phyloP scores from a whole-genome alignment of 1,284 basidiomycete species.

The Cutaneotrichosporon sp. region DNA sequence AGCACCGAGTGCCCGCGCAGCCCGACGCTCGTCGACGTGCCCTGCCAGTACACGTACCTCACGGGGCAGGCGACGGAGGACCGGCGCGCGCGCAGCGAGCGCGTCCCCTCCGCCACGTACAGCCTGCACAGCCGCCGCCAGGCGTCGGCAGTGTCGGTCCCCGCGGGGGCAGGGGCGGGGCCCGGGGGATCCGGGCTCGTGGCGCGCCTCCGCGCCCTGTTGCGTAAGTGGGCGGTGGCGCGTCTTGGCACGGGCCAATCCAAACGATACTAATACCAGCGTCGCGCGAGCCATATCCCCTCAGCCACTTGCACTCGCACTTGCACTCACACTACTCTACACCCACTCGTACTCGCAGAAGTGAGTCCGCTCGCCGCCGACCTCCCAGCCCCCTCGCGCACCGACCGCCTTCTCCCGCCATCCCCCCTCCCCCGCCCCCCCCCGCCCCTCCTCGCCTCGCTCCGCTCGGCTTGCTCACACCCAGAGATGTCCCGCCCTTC shows the following conservation, averaged over 20 bases:
- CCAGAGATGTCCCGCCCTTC: not conserved
- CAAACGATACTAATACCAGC: not conserved
- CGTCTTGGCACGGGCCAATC: not conserved
- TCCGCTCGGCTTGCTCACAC: too few relatives aligned
- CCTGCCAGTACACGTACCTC: not conserved
- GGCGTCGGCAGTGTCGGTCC: not conserved
- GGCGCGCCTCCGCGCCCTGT: not conserved
- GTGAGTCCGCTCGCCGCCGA: too few relatives aligned
- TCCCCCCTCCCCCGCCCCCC: not conserved
- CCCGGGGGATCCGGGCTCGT: not conserved
- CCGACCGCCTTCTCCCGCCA: not conserved
- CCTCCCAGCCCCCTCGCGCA: not conserved
- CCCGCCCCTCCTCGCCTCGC: too few relatives aligned
- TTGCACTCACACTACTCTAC: not conserved
- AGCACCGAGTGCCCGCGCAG: not conserved
- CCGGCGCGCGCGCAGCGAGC: not conserved
- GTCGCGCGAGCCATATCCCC: not conserved
- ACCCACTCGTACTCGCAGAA: not conserved
- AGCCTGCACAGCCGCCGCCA: not conserved
- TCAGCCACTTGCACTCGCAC: not conserved
- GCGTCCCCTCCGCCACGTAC: not conserved
- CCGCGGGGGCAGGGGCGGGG: not conserved
- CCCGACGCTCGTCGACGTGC: not conserved
- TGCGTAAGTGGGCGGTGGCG: not conserved
- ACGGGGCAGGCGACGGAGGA: not conserved